phyloP scores from a whole-genome alignment of 1,284 basidiomycete species.

The Vanrija sp. region DNA sequence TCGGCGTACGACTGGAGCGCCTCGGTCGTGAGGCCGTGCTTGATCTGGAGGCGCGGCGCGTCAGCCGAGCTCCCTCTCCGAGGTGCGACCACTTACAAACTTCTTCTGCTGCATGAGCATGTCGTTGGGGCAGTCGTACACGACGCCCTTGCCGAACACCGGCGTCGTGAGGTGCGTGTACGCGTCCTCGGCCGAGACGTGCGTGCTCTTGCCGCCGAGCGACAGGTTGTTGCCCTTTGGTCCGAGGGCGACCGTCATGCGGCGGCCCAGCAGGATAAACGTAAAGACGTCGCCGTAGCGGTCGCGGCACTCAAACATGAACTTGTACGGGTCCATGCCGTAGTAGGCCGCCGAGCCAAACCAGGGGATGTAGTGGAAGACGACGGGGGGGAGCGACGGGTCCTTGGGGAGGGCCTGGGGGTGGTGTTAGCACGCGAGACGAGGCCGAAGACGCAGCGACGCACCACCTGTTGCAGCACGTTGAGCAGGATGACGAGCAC shows the following conservation, averaged over 20 bases:
- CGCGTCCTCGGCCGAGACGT: slow-evolving; percentile 93
- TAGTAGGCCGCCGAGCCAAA: slow-evolving; percentile 72
- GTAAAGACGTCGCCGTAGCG: slow-evolving; percentile 88
- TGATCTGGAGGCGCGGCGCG: slow-evolving; percentile 55
- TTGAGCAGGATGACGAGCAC: slow-evolving; percentile 56
- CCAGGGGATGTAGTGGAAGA: slow-evolving; percentile 73
- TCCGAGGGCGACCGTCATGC: slow-evolving; percentile 86
- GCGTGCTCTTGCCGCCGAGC: slow-evolving; percentile 85
- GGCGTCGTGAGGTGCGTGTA: slow-evolving; percentile 92
- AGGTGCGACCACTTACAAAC: slow-evolving; percentile 55
- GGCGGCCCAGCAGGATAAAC: slow-evolving; percentile 82
- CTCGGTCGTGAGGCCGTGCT: slow-evolving; percentile 86
- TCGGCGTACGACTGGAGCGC: slow-evolving; percentile 87
- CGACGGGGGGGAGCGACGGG: slow-evolving; percentile 63
- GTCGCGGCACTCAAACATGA: slow-evolving; percentile 68
- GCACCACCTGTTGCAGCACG: slow-evolving; percentile 60
- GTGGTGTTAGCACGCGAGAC: slow-evolving; percentile 5
- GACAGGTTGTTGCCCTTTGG: slow-evolving; percentile 92
- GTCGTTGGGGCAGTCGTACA: slow-evolving; percentile 95
- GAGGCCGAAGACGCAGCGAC: slow-evolving; percentile 23
- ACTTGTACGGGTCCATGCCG: slow-evolving; percentile 73
- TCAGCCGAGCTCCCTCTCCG: slow-evolving; percentile 13
- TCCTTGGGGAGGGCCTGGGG: slow-evolving; percentile 57
- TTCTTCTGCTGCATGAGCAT: slow-evolving; percentile 99
- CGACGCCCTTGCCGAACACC: slow-evolving; percentile 94